phyloP scores from a whole-genome alignment of 805 yeast genomes.

The Diddensiella caesifluorescens region DNA sequence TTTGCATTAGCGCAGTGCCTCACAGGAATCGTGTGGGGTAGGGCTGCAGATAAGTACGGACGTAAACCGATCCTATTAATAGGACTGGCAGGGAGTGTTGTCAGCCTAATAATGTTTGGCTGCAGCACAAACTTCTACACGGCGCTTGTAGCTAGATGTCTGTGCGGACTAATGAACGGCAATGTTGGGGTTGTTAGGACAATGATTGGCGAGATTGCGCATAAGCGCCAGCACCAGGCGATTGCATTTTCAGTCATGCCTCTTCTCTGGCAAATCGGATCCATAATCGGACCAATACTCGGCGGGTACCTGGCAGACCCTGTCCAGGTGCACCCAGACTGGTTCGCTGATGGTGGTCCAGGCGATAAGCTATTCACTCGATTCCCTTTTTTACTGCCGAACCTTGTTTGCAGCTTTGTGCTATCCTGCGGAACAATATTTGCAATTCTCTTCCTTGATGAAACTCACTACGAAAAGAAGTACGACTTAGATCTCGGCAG shows the following conservation, averaged over 20 bases:
- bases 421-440: constrained; percentile 20
- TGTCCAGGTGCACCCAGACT: constrained; percentile 27
- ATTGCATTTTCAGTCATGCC: constrained; percentile 60
- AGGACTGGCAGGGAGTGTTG: constrained; percentile 51
- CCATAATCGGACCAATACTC: constrained; percentile 55
- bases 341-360: constrained; percentile 22
- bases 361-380: background rate
- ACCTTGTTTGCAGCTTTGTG: constrained; percentile 39
- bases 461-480: constrained; percentile 42
- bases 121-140: constrained; percentile 46
- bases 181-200: constrained; percentile 63
- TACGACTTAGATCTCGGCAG: constrained; percentile 42
- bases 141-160: constrained; percentile 49
- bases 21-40: constrained; percentile 58
- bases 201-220: constrained; percentile 54
- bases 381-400: constrained; percentile 51
- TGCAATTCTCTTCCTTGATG: constrained; percentile 47
- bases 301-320: constrained; percentile 52
- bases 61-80: constrained; percentile 48
- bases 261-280: constrained; percentile 54
- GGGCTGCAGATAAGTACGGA: constrained; percentile 49
- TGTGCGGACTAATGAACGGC: constrained; percentile 57
- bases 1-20: constrained; percentile 58
- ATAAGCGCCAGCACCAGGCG: constrained; percentile 54
- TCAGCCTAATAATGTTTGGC: constrained; percentile 47